Evolutionary conservation across 2,329 filamentous ascomycete genomes (phyloP), one percentile per base, ranked within the genome.

Genomic region (Periconia digitata): DNA sequence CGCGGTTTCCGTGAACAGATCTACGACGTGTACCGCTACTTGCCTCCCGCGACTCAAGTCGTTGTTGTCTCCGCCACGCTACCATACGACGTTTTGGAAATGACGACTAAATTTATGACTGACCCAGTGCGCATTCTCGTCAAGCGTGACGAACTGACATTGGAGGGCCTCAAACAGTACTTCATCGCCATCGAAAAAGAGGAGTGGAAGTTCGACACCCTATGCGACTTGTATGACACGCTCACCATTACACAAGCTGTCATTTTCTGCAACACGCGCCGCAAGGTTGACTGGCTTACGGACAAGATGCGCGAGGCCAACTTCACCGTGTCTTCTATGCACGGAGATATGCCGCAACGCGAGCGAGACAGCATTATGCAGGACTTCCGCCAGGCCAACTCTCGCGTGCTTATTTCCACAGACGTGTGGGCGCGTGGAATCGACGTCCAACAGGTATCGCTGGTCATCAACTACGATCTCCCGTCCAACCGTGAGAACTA

Each of bases 71-170:
- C 90, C 45, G 94, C 94, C 56, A 99, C 94, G 3, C 85, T 99
- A 27, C 94, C 94, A 39, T 95, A 97, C 79, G 94, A 99, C 69
- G 94, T 99, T 17, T 84, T 99, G 44, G 92, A 97, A 74, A 96
- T 99, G 89, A 99, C 94, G 24, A 97, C 92, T 60, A 97, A 97
- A 75, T 99, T 99, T 82, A 99, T 99, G 94, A 96, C 90, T 21
- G 92, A 97, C 65, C 92, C 92, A 0, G 92, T 96, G 39, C 88
- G 92, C 58, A 95, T 97, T 67, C 82, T 97, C 21, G 92, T 97
- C 72, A 96, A 97, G 85, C 92, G 92, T 86, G 94, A 97, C 74
- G 94, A 99, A 73, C 78, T 99, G 79, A 99, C 94, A 2, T 84
- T 99, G 43, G 94, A 97, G 76, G 94, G 94, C 49, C 81, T 99